Conservation (phyloP, 1,139 yeast species). For the Casaregolazyma suthepensis region DNA sequence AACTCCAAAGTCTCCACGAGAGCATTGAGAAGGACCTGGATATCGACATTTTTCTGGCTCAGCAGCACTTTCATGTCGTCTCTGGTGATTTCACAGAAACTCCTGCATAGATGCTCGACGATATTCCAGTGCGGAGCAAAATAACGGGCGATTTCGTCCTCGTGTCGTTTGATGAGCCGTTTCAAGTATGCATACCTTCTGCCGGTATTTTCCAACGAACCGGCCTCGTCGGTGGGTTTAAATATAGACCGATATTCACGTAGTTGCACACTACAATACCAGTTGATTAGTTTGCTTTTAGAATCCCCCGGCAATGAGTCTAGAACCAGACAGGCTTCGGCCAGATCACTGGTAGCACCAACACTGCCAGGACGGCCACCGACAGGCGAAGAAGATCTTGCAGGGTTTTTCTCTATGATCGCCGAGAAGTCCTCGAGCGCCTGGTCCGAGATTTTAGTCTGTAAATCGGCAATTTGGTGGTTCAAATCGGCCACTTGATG, state of each 20-base stretch:
- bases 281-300: conserved; percentile 56
- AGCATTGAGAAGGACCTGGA: conserved; percentile 54
- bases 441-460: conserved; percentile 61
- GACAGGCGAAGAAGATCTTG: conserved; percentile 14
- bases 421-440: conserved; percentile 67
- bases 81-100: conserved; percentile 64
- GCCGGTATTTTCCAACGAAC: conserved; percentile 77
- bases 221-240: conserved; percentile 81
- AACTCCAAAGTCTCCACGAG: conserved; percentile 67
- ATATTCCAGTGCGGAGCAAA: conserved; percentile 76
- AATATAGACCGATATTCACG: conserved; percentile 73
- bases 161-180: conserved; percentile 58
- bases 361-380: conserved; percentile 26
- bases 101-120: conserved; percentile 50
- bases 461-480: conserved; percentile 56
- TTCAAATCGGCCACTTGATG: conserved; percentile 72
- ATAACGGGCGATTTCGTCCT: conserved; percentile 42
- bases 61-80: conserved; percentile 54
- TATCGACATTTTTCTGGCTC: conserved; percentile 37
- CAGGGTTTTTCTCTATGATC: conserved; percentile 31
- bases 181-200: conserved; percentile 79
- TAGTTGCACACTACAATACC: conserved; percentile 69
- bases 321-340: conserved; percentile 64
- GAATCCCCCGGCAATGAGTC: conserved; percentile 60
- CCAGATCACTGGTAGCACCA: conserved; percentile 28